These are phyloP conservation scores for Willaertia magna DNA, from an alignment of 208 protist species.

Conservation along the genomic window DNA sequence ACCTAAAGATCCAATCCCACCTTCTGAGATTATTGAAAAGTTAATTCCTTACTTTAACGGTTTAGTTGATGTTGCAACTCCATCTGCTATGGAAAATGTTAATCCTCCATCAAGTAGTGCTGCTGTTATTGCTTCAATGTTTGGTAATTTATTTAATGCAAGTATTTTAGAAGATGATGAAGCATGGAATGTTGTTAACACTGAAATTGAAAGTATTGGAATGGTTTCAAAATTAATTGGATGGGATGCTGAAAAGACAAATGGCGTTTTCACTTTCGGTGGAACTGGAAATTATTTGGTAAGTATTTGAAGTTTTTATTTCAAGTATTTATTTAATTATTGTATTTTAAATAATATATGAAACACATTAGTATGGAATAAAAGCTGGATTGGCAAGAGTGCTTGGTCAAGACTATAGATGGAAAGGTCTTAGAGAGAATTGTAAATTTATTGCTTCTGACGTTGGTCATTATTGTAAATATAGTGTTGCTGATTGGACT, in stretches of 20 bases:
- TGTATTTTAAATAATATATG: too few relatives aligned
- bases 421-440: neutral
- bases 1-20: neutral
- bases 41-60: neutral
- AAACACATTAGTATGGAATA: neutral
- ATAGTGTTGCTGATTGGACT: neutral
- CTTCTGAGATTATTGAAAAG: neutral
- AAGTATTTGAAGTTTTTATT: too few relatives aligned
- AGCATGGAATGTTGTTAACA: neutral
- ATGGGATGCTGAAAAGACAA: neutral
- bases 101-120: neutral
- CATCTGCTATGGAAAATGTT: neutral
- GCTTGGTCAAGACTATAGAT: neutral
- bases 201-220: neutral
- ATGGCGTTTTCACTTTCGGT: neutral
- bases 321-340: too few relatives aligned
- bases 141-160: neutral
- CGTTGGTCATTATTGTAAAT: neutral
- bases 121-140: neutral
- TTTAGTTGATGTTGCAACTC: neutral
- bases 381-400: neutral
- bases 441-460: neutral
- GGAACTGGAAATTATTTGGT: neutral
- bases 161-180: neutral
- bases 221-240: neutral